These are phyloP conservation scores for Lipomyces yamadae DNA, from an alignment of 805 yeast species.

Conservation along the genomic window DNA sequence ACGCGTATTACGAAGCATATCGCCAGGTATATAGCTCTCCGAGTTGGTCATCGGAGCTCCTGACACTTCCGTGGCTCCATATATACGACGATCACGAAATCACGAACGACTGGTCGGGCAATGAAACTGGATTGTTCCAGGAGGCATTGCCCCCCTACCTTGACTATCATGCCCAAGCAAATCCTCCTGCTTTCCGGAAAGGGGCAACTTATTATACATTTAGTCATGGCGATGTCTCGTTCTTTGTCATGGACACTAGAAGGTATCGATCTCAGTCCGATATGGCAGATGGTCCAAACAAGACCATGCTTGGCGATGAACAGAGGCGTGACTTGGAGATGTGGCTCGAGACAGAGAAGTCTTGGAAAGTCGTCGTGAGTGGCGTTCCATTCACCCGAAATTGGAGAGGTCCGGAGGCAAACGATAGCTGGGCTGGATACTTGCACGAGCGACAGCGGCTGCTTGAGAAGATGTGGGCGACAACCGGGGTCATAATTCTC, in stretches of 20 bases:
- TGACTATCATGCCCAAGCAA: background rate
- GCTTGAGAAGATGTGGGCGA: background rate
- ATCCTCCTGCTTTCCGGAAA: background rate
- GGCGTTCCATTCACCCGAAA: background rate
- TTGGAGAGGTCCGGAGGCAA: background rate
- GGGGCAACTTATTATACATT: background rate
- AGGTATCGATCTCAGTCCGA: slow-evolving; percentile 1
- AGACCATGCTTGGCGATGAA: background rate
- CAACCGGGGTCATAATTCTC: background rate
- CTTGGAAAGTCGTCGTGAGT: background rate
- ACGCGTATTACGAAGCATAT: background rate
- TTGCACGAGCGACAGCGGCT: background rate
- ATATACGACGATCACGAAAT: background rate
- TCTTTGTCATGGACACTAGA: background rate
- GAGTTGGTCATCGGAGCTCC: background rate
- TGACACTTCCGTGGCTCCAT: background rate
- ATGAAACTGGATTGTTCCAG: background rate
- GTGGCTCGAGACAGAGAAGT: background rate
- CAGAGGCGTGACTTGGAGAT: background rate
- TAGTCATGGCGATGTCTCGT: background rate
- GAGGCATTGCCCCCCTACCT: background rate
- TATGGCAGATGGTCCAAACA: background rate
- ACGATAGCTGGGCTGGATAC: background rate
- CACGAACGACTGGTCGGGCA: background rate
- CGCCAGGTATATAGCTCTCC: slow-evolving; percentile 4